Conservation (phyloP, 345 rosid genomes). For the Mangifera indica region DNA sequence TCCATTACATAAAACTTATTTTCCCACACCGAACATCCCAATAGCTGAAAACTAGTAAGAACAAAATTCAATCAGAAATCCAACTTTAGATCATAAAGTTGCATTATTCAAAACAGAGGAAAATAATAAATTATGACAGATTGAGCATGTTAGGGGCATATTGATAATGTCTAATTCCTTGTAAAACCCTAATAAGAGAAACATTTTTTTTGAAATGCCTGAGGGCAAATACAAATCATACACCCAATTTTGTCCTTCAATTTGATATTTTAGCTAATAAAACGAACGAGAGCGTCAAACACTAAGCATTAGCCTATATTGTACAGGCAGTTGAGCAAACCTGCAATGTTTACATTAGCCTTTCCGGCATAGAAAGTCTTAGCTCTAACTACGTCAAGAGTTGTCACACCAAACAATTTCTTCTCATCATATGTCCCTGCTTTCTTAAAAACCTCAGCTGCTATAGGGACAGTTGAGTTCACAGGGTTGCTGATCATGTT, state of each 20-base stretch:
- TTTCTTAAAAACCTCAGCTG: constrained; percentile 73
- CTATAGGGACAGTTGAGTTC: constrained; percentile 80
- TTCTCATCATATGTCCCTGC: constrained; percentile 70
- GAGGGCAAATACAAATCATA: background rate
- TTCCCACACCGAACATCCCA: background rate
- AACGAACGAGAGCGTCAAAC: background rate
- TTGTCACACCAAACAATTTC: constrained; percentile 78
- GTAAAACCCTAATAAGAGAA: background rate
- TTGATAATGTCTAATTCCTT: background rate
- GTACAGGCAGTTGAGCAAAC: constrained; percentile 24
- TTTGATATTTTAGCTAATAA: background rate
- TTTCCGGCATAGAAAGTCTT: constrained; percentile 80
- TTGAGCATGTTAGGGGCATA: background rate
- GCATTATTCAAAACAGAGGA: background rate
- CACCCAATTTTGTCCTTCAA: background rate
- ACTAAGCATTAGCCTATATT: background rate
- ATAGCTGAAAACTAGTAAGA: background rate
- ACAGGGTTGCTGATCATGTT: constrained; percentile 88
- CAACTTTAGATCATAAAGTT: background rate
- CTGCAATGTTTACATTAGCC: constrained; percentile 64
- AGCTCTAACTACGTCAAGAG: constrained; percentile 84
- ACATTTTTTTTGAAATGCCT: too few species aligned
- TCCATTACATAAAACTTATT: background rate
- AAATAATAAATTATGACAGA: background rate
- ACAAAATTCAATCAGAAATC: background rate